Conservation (phyloP, 768 basidiomycete genomes). For the Clitopilus hobsonii region DNA sequence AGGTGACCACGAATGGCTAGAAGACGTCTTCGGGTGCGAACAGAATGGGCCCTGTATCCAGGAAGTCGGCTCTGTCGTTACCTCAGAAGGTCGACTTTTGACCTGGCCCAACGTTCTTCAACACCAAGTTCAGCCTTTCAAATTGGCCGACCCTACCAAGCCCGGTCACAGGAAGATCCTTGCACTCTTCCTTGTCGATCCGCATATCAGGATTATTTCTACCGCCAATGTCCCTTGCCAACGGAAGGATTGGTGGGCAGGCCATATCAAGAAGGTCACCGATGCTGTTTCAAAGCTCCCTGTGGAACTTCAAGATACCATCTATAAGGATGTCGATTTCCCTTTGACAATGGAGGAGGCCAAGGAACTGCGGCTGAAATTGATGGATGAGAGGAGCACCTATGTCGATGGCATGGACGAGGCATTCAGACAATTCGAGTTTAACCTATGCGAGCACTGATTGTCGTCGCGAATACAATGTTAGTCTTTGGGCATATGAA, state of each 20-base stretch:
- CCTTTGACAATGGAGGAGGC: too few relatives aligned
- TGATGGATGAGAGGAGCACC: too few relatives aligned
- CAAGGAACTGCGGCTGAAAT: too few relatives aligned
- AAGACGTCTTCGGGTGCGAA: conserved; percentile 19
- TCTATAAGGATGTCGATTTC: too few relatives aligned
- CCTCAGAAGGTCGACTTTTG: conserved; percentile 28
- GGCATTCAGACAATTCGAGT: too few relatives aligned
- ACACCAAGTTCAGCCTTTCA: conserved; percentile 33
- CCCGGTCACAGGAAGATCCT: conserved; percentile 37
- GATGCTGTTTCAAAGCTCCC: too few relatives aligned
- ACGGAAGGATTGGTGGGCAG: conserved; percentile 20
- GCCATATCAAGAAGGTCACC: too few relatives aligned
- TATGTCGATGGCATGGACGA: too few relatives aligned
- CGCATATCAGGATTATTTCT: conserved; percentile 7
- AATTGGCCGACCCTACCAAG: conserved; percentile 25
- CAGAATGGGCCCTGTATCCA: conserved; percentile 19
- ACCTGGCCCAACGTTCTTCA: conserved; percentile 39
- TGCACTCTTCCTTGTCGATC: conserved; percentile 23
- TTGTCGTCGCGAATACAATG: too few relatives aligned
- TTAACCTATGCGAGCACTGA: too few relatives aligned
- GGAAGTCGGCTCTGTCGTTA: conserved; percentile 26
- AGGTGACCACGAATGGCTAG: conserved; percentile 22
- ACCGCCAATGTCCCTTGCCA: conserved; percentile 7
- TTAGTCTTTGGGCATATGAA: too few relatives aligned
- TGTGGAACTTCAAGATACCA: too few relatives aligned